phyloP scores from a whole-genome alignment of 345 rosid species.

The Murraya paniculata region DNA sequence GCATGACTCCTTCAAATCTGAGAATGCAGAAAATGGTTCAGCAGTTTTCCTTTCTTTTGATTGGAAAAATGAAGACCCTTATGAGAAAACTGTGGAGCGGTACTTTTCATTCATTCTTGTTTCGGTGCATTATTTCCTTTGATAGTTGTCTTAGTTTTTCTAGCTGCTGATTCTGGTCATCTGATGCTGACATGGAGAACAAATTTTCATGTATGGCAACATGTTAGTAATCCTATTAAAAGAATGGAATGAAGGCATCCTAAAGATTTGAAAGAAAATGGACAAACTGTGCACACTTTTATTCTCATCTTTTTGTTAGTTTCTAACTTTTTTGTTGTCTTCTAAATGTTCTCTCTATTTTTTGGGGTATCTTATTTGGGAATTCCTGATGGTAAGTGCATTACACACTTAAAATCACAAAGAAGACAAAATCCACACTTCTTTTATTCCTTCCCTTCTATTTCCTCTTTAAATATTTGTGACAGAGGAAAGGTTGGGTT shows the following conservation, averaged over 20 bases:
- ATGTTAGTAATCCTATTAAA: neutral
- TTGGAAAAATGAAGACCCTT: constrained; percentile 89
- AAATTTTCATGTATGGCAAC: neutral
- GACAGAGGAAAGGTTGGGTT: neutral
- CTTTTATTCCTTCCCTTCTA: neutral
- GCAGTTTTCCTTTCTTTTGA: constrained; percentile 84
- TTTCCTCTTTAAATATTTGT: neutral
- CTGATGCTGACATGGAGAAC: neutral
- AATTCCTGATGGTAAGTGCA: neutral
- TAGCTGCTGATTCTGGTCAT: neutral
- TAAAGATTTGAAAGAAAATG: neutral
- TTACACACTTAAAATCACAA: neutral
- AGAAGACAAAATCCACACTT: neutral
- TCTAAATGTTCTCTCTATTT: neutral
- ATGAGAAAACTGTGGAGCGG: constrained; percentile 89
- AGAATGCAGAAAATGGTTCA: constrained; percentile 48
- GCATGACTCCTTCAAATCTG: constrained; percentile 40
- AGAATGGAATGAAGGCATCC: neutral
- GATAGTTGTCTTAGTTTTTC: constrained; percentile 3
- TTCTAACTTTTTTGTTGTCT: neutral
- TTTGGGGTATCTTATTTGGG: neutral
- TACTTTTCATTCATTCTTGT: constrained; percentile 24
- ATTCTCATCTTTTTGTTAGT: neutral
- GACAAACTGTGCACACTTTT: neutral
- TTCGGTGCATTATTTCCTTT: neutral